phyloP scores from a whole-genome alignment of 106 monocot genomes.

The Dendrobium catenatum region DNA sequence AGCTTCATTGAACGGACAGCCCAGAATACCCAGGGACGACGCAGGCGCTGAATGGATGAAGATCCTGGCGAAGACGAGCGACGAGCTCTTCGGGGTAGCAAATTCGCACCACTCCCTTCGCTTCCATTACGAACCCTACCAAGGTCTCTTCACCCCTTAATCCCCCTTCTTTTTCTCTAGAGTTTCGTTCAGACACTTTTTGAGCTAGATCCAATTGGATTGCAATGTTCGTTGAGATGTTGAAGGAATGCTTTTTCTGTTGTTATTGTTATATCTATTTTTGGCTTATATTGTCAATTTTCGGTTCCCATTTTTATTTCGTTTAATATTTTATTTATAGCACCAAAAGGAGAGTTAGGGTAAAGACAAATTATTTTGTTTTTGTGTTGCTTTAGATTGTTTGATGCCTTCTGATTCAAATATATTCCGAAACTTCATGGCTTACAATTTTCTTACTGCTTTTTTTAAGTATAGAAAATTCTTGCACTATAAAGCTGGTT shows the following conservation, averaged over 20 bases:
- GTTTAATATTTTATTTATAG: neutral
- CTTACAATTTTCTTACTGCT: neutral
- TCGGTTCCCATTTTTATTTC: neutral
- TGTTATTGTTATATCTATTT: neutral
- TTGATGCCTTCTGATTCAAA: neutral
- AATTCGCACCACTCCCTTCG: constrained; percentile 71
- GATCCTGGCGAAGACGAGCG: constrained; percentile 68
- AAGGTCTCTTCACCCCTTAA: constrained; percentile 12
- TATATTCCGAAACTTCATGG: neutral
- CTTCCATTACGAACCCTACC: constrained; percentile 24
- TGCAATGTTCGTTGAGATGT: neutral
- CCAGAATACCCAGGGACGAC: neutral
- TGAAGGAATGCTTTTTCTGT: neutral
- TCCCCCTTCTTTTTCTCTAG: constrained; percentile 1
- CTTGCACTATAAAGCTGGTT: no score
- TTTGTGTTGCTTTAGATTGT: neutral
- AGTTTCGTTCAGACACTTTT: neutral
- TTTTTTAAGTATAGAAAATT: no score
- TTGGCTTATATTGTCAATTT: neutral
- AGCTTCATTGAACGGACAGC: no score
- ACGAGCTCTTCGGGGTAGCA: constrained; percentile 88
- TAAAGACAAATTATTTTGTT: neutral
- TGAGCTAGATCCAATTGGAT: neutral
- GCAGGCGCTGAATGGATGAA: constrained; percentile 1
- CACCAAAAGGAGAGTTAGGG: no score